Percentiles rank a stretch among this genome's conserved stretches.
These are phyloP conservation scores for Adansonia rubrostipa DNA, from an alignment of 441 rosid genomes.

Conservation along the genomic window DNA sequence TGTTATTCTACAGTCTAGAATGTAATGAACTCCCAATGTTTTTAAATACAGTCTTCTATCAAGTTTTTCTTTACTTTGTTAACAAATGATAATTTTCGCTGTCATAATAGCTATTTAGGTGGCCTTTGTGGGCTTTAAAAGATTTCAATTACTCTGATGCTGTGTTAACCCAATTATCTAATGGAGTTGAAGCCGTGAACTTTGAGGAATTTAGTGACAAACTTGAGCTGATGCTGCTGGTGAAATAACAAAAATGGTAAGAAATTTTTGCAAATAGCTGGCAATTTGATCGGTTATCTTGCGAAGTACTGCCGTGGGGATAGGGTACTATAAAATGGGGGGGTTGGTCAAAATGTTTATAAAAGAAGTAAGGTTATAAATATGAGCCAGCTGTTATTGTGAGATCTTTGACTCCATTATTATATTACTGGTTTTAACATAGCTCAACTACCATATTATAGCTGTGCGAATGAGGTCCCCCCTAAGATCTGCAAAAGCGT, in stretches of 20 bases:
- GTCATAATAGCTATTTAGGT: not conserved
- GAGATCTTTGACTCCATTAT: not conserved
- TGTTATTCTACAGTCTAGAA: not conserved
- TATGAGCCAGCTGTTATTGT: slow-evolving; percentile 5
- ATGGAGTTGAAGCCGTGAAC: not conserved
- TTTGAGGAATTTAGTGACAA: not conserved
- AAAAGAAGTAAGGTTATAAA: slow-evolving; percentile 9
- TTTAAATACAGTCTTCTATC: not conserved
- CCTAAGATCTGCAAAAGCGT: not conserved
- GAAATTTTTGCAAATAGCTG: not conserved
- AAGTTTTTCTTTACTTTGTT: not conserved
- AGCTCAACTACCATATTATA: slow-evolving; percentile 9
- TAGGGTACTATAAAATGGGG: not conserved
- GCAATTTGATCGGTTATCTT: not conserved
- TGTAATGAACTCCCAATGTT: not conserved
- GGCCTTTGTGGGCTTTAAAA: not conserved
- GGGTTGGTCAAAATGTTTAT: slow-evolving; percentile 6
- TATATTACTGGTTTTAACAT: not conserved
- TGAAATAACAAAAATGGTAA: not conserved
- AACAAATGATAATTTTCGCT: not conserved
- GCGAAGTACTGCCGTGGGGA: not conserved
- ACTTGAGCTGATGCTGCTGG: not conserved
- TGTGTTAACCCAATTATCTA: not conserved
- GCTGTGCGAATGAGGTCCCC: not conserved
- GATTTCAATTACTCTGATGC: not conserved